phyloP scores from a whole-genome alignment of 768 basidiomycete species.

The Tephrocybe sp. region DNA sequence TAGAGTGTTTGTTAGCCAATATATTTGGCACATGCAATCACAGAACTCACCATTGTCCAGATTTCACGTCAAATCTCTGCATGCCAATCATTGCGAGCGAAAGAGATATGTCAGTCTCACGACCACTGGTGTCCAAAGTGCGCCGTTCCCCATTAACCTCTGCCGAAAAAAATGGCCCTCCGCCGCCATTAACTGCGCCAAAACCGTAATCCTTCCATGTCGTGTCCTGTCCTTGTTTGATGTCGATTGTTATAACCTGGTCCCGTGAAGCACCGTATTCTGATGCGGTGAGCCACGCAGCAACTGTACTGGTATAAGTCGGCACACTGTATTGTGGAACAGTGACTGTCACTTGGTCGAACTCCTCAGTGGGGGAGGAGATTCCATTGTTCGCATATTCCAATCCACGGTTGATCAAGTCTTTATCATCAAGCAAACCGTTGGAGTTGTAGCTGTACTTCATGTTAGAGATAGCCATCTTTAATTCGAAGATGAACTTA shows the following conservation, averaged over 20 bases:
- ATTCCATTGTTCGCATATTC: too few relatives aligned
- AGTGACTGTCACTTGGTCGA: neutral
- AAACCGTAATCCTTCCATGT: conserved; percentile 11
- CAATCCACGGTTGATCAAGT: neutral
- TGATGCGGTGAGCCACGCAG: conserved; percentile 2
- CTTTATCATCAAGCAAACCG: neutral
- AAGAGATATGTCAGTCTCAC: conserved; percentile 2
- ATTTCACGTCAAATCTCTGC: conserved; percentile 4
- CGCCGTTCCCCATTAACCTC: conserved; percentile 4
- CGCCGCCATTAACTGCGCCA: conserved; percentile 2
- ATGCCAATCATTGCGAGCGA: conserved; percentile 10
- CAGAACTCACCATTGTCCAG: conserved; percentile 9
- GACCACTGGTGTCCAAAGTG: conserved; percentile 2
- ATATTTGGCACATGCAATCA: neutral
- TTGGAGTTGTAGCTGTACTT: too few relatives aligned
- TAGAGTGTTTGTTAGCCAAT: too few relatives aligned
- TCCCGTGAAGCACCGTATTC: conserved; percentile 3
- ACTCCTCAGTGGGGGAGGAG: too few relatives aligned
- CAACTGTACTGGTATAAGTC: conserved; percentile 5
- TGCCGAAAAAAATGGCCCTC: conserved; percentile 9
- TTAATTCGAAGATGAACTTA: neutral
- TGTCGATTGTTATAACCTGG: conserved; percentile 6
- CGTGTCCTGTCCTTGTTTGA: conserved; percentile 6
- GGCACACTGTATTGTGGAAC: conserved; percentile 5
- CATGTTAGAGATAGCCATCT: neutral